These are phyloP conservation scores for Aspergillus incahuasiensis DNA, from an alignment of 495 filamentous ascomycete genomes.

Conservation along the genomic window DNA sequence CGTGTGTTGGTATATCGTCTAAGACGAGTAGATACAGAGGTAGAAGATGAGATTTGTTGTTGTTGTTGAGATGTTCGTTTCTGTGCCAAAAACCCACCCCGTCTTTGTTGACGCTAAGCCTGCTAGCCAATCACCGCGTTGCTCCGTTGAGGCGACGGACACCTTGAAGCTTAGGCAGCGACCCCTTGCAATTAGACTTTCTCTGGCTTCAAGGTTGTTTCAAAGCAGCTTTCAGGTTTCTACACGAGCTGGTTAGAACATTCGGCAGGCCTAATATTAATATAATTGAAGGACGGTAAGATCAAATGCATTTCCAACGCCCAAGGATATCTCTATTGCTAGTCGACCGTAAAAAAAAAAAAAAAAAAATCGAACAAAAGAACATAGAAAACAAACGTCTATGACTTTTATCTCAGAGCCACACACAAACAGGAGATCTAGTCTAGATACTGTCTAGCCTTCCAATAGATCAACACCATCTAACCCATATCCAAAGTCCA, in stretches of 20 bases:
- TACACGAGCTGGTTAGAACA: too few relatives aligned
- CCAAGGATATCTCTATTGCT: constrained; percentile 25
- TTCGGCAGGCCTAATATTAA: too few relatives aligned
- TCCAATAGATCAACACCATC: constrained; percentile 47
- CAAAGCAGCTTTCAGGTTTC: too few relatives aligned
- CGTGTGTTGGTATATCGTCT: background rate
- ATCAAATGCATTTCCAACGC: constrained; percentile 6
- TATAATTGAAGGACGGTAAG: background rate
- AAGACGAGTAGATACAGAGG: background rate
- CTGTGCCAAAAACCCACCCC: constrained; percentile 39
- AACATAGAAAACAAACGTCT: background rate
- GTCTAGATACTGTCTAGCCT: constrained; percentile 28
- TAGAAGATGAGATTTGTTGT: constrained; percentile 4
- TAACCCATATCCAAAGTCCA: constrained; percentile 63
- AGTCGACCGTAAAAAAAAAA: constrained; percentile 13
- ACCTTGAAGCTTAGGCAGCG: background rate
- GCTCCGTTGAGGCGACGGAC: constrained; percentile 11
- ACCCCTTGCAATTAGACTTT: background rate
- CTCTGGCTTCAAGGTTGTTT: too few relatives aligned
- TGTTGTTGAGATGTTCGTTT: constrained; percentile 40
- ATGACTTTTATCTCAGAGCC: constrained; percentile 7
- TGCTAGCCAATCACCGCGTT: constrained; percentile 27
- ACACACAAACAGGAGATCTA: constrained; percentile 14
- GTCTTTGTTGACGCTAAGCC: constrained; percentile 31
- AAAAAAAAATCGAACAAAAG: constrained; percentile 14